A percentile compares a stretch with the other conserved stretches of the same genome.
phyloP scores from a whole-genome alignment of 2,329 filamentous ascomycete species.

The Colletotrichum karsti region DNA sequence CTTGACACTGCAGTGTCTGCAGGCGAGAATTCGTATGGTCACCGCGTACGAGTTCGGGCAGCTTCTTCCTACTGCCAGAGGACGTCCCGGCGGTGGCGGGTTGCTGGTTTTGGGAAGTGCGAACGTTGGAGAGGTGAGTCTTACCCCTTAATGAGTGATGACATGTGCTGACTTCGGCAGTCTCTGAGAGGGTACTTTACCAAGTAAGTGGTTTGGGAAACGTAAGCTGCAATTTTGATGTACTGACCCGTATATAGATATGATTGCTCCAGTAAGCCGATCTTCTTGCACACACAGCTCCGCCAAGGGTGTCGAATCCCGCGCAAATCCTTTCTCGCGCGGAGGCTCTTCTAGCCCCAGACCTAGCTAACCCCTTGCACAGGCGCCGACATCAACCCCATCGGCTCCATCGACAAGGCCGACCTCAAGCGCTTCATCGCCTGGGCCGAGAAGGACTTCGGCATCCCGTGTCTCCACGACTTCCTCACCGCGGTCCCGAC shows the following conservation, averaged over 20 bases:
- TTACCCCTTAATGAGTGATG: constrained; percentile 50
- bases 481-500: constrained; percentile 73
- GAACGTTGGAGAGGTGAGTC: constrained; percentile 62
- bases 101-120: constrained; percentile 74
- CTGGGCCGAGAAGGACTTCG: constrained; percentile 68
- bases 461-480: constrained; percentile 69
- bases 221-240: not conserved
- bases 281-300: not conserved
- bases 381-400: constrained; percentile 61
- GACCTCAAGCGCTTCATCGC: constrained; percentile 77
- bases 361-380: not conserved
- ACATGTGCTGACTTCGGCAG: constrained; percentile 39
- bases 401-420: constrained; percentile 68
- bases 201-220: constrained; percentile 54
- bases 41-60: constrained; percentile 68
- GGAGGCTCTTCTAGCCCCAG: not conserved
- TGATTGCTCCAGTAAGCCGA: constrained; percentile 20
- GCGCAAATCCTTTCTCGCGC: not conserved
- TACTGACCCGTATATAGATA: constrained; percentile 9
- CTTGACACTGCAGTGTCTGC: constrained; percentile 62
- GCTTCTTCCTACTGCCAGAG: constrained; percentile 66
- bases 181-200: constrained; percentile 61
- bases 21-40: constrained; percentile 68
- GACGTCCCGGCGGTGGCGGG: constrained; percentile 62
- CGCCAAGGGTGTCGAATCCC: not conserved